These are phyloP conservation scores for Vigna mungo DNA, from an alignment of 306 rosid genomes.

Conservation along the genomic window DNA sequence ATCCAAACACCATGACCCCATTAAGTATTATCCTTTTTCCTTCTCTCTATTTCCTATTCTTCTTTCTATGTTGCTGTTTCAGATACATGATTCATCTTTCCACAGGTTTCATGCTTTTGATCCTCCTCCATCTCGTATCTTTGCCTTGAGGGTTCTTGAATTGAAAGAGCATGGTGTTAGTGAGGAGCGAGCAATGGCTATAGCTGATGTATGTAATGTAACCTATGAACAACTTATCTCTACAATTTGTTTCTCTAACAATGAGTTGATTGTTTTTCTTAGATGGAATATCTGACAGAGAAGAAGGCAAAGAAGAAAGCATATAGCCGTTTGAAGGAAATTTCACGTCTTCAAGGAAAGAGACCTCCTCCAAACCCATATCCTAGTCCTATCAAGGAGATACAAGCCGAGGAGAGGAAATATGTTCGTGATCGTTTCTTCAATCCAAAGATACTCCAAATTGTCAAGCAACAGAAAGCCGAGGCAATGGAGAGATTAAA, in stretches of 20 bases:
- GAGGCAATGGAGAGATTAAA: constrained; percentile 54
- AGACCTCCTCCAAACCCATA: constrained; percentile 85
- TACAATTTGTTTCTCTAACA: constrained; percentile 4
- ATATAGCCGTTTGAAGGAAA: constrained; percentile 68
- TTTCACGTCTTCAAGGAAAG: constrained; percentile 79
- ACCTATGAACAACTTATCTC: constrained; percentile 13
- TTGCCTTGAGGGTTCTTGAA: constrained; percentile 72
- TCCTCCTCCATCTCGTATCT: constrained; percentile 85
- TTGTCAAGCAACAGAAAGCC: constrained; percentile 63
- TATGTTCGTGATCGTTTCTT: constrained; percentile 74
- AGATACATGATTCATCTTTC: constrained; percentile 43
- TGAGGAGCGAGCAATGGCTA: constrained; percentile 82
- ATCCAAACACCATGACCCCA: constrained; percentile 70
- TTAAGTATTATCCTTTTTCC: constrained; percentile 63
- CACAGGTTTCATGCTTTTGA: constrained; percentile 72
- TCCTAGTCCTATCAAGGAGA: constrained; percentile 75
- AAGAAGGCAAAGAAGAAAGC: constrained; percentile 80
- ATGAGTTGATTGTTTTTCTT: constrained; percentile 23
- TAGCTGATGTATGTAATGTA: constrained; percentile 75
- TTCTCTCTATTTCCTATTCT: constrained; percentile 28
- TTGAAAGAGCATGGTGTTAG: constrained; percentile 75
- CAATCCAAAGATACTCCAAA: constrained; percentile 64
- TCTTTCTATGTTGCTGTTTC: constrained; percentile 18
- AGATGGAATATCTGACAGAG: constrained; percentile 86
- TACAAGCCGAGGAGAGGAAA: constrained; percentile 82